Evolutionary conservation across 2,329 filamentous ascomycete genomes (phyloP).

Genomic region (Exophiala lecanii-corni): DNA sequence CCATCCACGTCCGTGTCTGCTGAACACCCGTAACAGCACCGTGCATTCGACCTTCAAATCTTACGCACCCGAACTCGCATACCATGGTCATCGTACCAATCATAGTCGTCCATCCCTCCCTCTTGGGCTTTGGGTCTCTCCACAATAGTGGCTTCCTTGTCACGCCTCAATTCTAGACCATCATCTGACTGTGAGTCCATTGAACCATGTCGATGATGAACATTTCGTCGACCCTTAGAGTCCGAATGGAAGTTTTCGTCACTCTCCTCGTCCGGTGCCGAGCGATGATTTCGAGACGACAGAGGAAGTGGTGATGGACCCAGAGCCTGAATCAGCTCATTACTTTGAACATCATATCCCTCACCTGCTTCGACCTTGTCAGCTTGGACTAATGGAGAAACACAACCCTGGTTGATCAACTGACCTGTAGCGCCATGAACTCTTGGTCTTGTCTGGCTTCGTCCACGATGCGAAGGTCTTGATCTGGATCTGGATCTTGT

Average conservation of each 20-base stretch:
- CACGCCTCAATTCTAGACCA: not conserved
- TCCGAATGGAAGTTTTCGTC: not conserved
- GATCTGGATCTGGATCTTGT: constrained; percentile 8
- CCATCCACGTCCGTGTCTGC: too few species aligned
- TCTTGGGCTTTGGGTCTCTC: not conserved
- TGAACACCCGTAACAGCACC: too few species aligned
- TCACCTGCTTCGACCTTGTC: constrained; percentile 5
- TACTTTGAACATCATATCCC: not conserved
- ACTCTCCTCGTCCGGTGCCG: constrained; percentile 3
- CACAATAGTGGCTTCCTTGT: not conserved
- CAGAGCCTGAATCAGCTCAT: constrained; percentile 2
- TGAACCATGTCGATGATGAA: not conserved
- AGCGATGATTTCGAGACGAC: constrained; percentile 10
- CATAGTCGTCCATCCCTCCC: constrained; percentile 18
- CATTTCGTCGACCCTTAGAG: not conserved
- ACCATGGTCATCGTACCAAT: constrained; percentile 23
- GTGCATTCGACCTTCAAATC: constrained; percentile 12
- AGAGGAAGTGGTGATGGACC: constrained; percentile 12
- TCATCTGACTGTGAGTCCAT: constrained; percentile 8
- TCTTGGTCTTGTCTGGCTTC: not conserved
- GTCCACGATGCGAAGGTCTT: constrained; percentile 5
- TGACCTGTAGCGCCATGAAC: constrained; percentile 5
- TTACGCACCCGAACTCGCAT: constrained; percentile 25
- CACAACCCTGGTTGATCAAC: not conserved
- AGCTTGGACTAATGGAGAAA: not conserved